Evolutionary conservation across 2,329 filamentous ascomycete species (phyloP).

Genomic region (Cercospora sp.): DNA sequence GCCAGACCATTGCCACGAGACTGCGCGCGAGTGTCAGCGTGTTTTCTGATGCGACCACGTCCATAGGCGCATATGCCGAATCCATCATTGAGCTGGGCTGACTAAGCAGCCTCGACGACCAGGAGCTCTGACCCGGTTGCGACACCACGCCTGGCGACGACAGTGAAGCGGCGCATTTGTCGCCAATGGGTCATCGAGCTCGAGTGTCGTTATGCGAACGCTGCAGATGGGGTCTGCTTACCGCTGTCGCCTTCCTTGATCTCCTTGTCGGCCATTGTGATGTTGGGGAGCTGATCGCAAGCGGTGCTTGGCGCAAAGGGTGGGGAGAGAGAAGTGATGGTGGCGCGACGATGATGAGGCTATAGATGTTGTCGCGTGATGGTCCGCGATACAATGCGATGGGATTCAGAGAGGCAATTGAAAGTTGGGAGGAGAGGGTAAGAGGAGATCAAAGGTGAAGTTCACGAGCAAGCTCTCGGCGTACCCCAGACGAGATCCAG

Average conservation of each 20-base stretch:
- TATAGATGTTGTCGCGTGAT: slow-evolving; percentile 28
- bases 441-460: slow-evolving; percentile 6
- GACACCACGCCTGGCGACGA: slow-evolving; percentile 15
- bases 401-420: not conserved
- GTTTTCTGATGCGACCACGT: not conserved
- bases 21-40: slow-evolving; percentile 42
- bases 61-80: slow-evolving; percentile 1
- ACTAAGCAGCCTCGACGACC: slow-evolving; percentile 25
- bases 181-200: slow-evolving; percentile 22
- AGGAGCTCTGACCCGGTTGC: slow-evolving; percentile 19
- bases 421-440: slow-evolving; percentile 2
- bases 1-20: slow-evolving; percentile 63
- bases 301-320: slow-evolving; percentile 27
- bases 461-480: slow-evolving; percentile 13
- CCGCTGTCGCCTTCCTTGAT: slow-evolving; percentile 50
- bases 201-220: slow-evolving; percentile 22
- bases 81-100: slow-evolving; percentile 17
- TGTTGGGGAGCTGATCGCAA: slow-evolving; percentile 8
- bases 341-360: slow-evolving; percentile 15
- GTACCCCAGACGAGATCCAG: not conserved
- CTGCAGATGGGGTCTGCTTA: slow-evolving; percentile 23
- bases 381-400: slow-evolving; percentile 18
- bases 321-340: slow-evolving; percentile 13
- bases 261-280: slow-evolving; percentile 48
- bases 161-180: slow-evolving; percentile 10